Evolutionary conservation across 2,329 filamentous ascomycete genomes (phyloP), one percentile per base, ranked within the genome.

Genomic region (Fusarium sterilihyphosum): DNA sequence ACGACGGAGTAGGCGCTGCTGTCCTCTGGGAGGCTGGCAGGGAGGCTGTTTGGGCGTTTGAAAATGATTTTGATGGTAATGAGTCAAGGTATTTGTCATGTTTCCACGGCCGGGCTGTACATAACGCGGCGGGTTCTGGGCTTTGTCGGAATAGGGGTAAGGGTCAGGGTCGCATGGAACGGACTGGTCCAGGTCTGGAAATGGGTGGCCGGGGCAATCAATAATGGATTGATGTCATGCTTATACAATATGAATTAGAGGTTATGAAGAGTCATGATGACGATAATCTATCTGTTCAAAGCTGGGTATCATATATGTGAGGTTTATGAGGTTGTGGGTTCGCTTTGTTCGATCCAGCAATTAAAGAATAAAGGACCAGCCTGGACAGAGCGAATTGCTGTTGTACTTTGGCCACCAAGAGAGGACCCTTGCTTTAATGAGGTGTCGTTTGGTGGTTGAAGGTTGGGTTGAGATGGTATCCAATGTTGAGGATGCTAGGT

Each of bases 301-400:
- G 60, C 49, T 53, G 59, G 68, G 67, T 70, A 65, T 74, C 67
- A 67, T 56, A 16, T 54, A n/a, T 22, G 49, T 65, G 35, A 24
- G 18, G 7, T 43, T 29, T 29, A 37, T 64, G 31, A 54, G 6
- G 40, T 49, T 61, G n/a, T 18, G 57, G 22, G 12, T 57, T 47
- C 49, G 35, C 70, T 70, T 35, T 80, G 78, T 81, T 94, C 84
- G 73, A 93, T 81, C 90, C 92, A 85, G 84, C 92, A 86, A 85
- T 93, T 91, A 80, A 92, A 86, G 82, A 92, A 86, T 63, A 94
- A 77, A 71, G 91, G 85, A 52, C 91, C 86, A 58, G 91, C 86
- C 66, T 86, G 85, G 3, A 91, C 86, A 10, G 88, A 83, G 40
- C 89, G 86, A 41, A 91, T 80, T 17, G 89, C 85, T 3, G 81